Base-by-base conservation (phyloP, 257 asterid species). In the Jacaranda copaia region DNA sequence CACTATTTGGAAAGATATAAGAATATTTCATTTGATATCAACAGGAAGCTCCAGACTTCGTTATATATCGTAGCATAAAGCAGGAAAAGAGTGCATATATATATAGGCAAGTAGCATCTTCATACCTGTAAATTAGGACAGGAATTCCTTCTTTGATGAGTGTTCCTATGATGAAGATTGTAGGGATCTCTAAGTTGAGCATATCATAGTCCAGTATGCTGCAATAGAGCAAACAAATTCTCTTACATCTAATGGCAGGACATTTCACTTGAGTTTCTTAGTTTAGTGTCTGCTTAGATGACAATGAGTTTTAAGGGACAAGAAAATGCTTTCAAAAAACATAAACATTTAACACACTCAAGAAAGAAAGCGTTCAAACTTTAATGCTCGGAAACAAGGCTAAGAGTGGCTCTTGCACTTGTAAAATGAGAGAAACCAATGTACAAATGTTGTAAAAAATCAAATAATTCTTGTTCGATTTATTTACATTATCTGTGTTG, bases 71-170 rank as follows among this genome's bases (percentile, higher is more conserved):
- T 25, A 25, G 32, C 1, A 25, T n/a, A n/a, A n/a, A n/a, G 68
- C 16, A 60, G 5, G 13, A 40, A 38, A 77, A 36, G n/a, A 8
- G 40, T 39, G 19, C 42, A 16, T 12, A 40, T 0, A 12, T 12
- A 16, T 59, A 36, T 25, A 46, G 32, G 32, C 32, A 25, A 25
- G 1, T 46, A 18, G 39, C 11, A 19, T 18, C 20, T 19, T n/a
- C 16, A 15, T 79, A 90, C 96, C 96, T 90, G 74, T 88, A 90
- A n/a, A 90, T 87, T 64, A 90, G 69, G 3, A 87, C 93, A 63
- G 85, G 85, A 35, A 87, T 82, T 57, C 88, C 88, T 84, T 83
- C 84, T 76, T 83, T 85, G 71, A 90, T 36, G 20, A 90, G 88
- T 60, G 81, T 75, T 80, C 96, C 93, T 32, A 90, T 65, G 9